A percentile compares a stretch with the other conserved stretches of the same genome.
phyloP scores from a whole-genome alignment of 805 yeast genomes.

The Zygotorulaspora chibaensis region DNA sequence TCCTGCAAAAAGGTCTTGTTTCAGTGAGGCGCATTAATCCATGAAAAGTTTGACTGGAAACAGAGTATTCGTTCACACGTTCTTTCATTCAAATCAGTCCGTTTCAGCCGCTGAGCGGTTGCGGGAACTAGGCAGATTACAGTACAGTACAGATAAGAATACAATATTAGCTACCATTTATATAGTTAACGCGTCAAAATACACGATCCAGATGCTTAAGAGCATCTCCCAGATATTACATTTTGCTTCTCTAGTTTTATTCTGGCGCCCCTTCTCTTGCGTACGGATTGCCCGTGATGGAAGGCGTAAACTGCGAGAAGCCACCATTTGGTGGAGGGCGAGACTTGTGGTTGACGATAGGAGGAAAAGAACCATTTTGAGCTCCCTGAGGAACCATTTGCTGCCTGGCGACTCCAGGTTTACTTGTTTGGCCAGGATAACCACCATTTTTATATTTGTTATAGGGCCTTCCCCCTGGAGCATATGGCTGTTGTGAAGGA shows the following conservation, averaged over 20 bases:
- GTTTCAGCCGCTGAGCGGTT: too few species aligned
- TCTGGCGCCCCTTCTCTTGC: slow-evolving; percentile 8
- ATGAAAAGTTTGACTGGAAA: too few species aligned
- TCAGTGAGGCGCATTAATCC: too few species aligned
- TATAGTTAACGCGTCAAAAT: neutral
- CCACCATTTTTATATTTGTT: slow-evolving; percentile 4
- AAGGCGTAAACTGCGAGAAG: slow-evolving; percentile 35
- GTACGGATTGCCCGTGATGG: slow-evolving; percentile 29
- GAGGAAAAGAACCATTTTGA: slow-evolving; percentile 15
- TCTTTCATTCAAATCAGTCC: too few species aligned
- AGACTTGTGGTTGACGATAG: slow-evolving; percentile 8
- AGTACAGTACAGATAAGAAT: neutral
- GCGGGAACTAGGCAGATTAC: too few species aligned
- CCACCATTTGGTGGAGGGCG: slow-evolving; percentile 24
- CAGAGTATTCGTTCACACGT: too few species aligned
- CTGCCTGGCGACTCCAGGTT: slow-evolving; percentile 3
- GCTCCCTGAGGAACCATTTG: slow-evolving; percentile 9
- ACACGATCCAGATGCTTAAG: neutral
- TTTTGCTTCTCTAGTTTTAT: too few species aligned
- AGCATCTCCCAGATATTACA: neutral
- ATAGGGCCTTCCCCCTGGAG: slow-evolving; percentile 4
- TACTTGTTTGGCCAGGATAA: slow-evolving; percentile 9
- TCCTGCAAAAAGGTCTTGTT: too few species aligned
- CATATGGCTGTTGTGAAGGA: slow-evolving; percentile 8
- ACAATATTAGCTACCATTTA: neutral